Evolutionary conservation across 1,284 basidiomycete species (phyloP).

Genomic region (Papiliotrema fonsecae): DNA sequence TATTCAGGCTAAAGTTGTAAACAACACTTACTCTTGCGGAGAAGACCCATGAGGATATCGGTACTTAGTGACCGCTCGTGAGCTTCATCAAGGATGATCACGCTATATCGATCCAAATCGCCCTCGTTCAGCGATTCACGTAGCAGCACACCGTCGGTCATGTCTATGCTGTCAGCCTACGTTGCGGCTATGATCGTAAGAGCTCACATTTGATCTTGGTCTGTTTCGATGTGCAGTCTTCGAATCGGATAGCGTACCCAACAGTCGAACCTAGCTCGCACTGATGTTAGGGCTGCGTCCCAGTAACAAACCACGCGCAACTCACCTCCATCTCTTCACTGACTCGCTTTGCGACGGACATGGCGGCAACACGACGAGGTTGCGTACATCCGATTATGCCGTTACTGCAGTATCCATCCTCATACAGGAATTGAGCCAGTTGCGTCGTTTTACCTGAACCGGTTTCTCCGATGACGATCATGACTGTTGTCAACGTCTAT

Average conservation of each 20-base stretch:
- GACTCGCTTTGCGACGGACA: conserved; percentile 98
- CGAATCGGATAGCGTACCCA: conserved; percentile 96
- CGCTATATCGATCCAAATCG: conserved; percentile 88
- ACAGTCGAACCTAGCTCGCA: conserved; percentile 83
- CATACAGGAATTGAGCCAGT: conserved; percentile 84
- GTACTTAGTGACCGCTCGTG: conserved; percentile 95
- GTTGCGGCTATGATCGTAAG: background rate
- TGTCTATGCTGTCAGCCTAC: conserved; percentile 56
- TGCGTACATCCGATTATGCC: conserved; percentile 95
- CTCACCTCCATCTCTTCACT: conserved; percentile 75
- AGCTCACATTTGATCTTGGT: conserved; percentile 89
- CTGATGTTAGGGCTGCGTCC: conserved; percentile 22
- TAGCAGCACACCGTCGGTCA: conserved; percentile 96
- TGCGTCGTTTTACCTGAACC: conserved; percentile 95
- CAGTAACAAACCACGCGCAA: background rate
- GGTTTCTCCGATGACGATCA: conserved; percentile 92
- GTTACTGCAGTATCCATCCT: conserved; percentile 85
- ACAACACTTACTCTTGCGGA: conserved; percentile 71
- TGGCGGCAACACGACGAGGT: conserved; percentile 93
- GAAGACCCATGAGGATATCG: conserved; percentile 92
- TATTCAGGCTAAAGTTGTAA: background rate
- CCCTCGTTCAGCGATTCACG: conserved; percentile 94
- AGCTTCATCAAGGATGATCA: conserved; percentile 95
- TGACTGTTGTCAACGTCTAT: conserved; percentile 53
- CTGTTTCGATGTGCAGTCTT: conserved; percentile 86